A percentile compares a stretch with the other conserved stretches of the same genome.
These are phyloP conservation scores for Madurella mycetomatis DNA, from an alignment of 2,329 filamentous ascomycete species.

Conservation along the genomic window DNA sequence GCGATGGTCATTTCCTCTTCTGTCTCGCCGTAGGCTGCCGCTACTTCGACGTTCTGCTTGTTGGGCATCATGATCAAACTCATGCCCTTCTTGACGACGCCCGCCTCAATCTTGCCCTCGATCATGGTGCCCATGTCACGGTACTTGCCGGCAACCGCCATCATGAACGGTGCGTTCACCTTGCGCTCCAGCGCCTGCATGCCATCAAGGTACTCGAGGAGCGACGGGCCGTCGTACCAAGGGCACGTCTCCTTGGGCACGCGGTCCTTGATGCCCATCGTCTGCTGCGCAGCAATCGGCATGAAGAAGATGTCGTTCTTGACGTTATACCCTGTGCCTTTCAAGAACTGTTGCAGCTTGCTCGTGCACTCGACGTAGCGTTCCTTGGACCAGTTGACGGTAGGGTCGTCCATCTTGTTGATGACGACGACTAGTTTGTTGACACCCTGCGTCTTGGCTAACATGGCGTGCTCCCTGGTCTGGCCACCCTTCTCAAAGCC, in stretches of 20 bases:
- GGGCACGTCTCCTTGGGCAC: constrained; percentile 70
- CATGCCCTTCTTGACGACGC: constrained; percentile 82
- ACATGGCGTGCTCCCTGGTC: constrained; percentile 93
- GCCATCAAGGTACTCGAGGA: constrained; percentile 90
- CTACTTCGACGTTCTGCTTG: constrained; percentile 71
- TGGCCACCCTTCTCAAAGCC: constrained; percentile 96
- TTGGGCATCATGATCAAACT: constrained; percentile 94
- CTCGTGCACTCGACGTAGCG: constrained; percentile 89
- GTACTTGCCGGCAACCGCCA: constrained; percentile 95
- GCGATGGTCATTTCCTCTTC: constrained; percentile 83
- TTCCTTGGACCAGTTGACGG: constrained; percentile 91
- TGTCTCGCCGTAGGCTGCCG: constrained; percentile 88
- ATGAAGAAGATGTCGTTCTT: constrained; percentile 94
- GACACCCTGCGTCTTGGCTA: constrained; percentile 97
- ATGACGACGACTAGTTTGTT: constrained; percentile 93
- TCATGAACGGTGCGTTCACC: constrained; percentile 99
- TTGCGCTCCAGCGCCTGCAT: constrained; percentile 94
- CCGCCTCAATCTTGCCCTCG: constrained; percentile 88
- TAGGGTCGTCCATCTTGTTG: constrained; percentile 99
- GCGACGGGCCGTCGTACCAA: constrained; percentile 85
- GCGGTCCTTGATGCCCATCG: constrained; percentile 81
- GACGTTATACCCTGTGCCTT: constrained; percentile 87
- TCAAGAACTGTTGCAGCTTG: constrained; percentile 83
- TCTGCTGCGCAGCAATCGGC: constrained; percentile 88
- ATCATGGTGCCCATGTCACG: constrained; percentile 95